These are phyloP conservation scores for Coniferiporia sulphurascens DNA, from an alignment of 1,284 basidiomycete genomes.

Conservation along the genomic window DNA sequence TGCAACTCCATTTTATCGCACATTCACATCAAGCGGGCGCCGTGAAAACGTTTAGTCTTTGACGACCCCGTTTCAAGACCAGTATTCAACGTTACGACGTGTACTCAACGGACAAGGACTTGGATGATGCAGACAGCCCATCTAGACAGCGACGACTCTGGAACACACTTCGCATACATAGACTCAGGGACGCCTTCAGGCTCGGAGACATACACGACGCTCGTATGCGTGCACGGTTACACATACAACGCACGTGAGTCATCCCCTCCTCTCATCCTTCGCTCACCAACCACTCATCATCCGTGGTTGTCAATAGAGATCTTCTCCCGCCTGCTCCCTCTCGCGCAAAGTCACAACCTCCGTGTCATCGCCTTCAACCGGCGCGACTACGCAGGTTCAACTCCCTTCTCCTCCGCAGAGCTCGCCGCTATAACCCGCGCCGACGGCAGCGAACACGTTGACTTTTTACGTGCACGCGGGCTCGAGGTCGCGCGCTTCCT, in stretches of 20 bases:
- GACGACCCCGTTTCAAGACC: too few species aligned
- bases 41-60: too few species aligned
- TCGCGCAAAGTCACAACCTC: slow-evolving; percentile 20
- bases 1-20: too few species aligned
- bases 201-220: slow-evolving; percentile 12
- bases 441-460: slow-evolving; percentile 9
- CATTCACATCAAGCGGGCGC: too few species aligned
- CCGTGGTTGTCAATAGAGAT: slow-evolving; percentile 7
- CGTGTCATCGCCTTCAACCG: slow-evolving; percentile 23
- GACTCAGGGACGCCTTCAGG: slow-evolving; percentile 11
- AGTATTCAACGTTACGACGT: too few species aligned
- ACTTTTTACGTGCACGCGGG: slow-evolving; percentile 16
- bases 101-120: background rate
- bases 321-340: slow-evolving; percentile 17
- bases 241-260: slow-evolving; percentile 16
- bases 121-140: slow-evolving; percentile 6
- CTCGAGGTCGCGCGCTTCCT: slow-evolving; percentile 20
- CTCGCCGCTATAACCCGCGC: slow-evolving; percentile 15
- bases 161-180: slow-evolving; percentile 13
- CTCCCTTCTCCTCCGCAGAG: slow-evolving; percentile 20
- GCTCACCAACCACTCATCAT: background rate
- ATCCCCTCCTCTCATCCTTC: background rate
- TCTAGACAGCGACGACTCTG: slow-evolving; percentile 4
- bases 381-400: slow-evolving; percentile 25
- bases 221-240: slow-evolving; percentile 16